Evolutionary conservation across 208 protist species (phyloP).

Genomic region (Leishmania turanica): DNA sequence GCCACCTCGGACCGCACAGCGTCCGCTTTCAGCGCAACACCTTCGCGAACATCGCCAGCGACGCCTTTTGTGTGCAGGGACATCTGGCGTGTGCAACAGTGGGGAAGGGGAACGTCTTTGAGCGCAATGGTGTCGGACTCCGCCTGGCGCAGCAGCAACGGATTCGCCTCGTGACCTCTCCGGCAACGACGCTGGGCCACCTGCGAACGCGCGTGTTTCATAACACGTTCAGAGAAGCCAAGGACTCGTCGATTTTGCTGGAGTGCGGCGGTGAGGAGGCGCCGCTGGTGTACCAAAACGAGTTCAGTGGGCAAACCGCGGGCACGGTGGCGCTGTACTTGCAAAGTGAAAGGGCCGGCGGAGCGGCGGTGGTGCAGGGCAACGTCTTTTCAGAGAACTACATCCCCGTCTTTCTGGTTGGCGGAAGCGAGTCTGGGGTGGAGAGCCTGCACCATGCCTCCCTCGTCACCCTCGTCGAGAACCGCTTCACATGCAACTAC

Average conservation of each 20-base stretch:
- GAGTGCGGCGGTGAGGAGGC: constrained; percentile 25
- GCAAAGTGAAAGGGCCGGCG: constrained; percentile 19
- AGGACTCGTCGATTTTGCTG: constrained; percentile 43
- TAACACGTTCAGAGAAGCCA: constrained; percentile 59
- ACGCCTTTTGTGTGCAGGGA: constrained; percentile 62
- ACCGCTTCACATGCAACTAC: constrained; percentile 73
- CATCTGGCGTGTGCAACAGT: constrained; percentile 71
- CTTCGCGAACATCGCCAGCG: constrained; percentile 54
- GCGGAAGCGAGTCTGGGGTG: constrained; percentile 8
- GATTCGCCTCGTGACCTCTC: constrained; percentile 24
- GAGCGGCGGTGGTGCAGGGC: constrained; percentile 29
- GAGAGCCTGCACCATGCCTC: constrained; percentile 16
- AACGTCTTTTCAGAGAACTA: constrained; percentile 75
- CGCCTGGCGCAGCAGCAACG: constrained; percentile 22
- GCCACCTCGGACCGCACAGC: constrained; percentile 50
- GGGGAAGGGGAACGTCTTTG: constrained; percentile 73
- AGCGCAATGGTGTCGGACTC: constrained; percentile 50
- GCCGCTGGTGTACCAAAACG: constrained; percentile 59
- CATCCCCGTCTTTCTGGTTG: constrained; percentile 55
- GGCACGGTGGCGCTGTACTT: constrained; percentile 58
- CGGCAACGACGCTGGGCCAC: neutral
- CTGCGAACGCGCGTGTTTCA: constrained; percentile 57
- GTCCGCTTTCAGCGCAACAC: constrained; percentile 56
- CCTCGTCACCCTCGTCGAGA: constrained; percentile 37
- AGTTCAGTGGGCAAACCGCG: constrained; percentile 48